Conservation (phyloP, 805 yeast species). For the Metschnikowia koreensis region DNA sequence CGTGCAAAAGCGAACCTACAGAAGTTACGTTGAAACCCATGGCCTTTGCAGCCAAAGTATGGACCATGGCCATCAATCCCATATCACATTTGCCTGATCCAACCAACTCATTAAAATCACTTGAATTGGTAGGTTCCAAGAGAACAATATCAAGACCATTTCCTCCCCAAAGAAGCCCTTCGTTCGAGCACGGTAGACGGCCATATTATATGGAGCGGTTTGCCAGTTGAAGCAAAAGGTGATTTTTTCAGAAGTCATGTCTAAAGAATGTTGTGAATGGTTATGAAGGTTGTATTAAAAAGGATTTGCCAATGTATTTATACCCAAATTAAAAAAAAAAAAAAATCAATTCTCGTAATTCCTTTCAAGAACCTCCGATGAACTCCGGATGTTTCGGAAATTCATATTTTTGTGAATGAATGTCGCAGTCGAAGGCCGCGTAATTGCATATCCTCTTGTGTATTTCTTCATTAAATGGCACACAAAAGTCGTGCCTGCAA, state of each 20-base stretch:
- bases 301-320: no score
- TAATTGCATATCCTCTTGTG: background rate
- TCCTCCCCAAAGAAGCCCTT: slow-evolving; percentile 51
- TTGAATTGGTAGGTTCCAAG: slow-evolving; percentile 55
- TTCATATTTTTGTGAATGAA: background rate
- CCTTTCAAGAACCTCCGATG: no score
- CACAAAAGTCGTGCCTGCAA: no score
- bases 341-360: no score
- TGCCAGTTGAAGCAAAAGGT: slow-evolving; percentile 55
- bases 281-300: no score
- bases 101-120: slow-evolving; percentile 56
- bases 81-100: slow-evolving; percentile 57
- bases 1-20: slow-evolving; percentile 53
- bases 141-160: slow-evolving; percentile 51
- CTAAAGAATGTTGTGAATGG: no score
- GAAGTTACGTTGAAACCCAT: slow-evolving; percentile 58
- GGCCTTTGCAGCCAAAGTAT: slow-evolving; percentile 58
- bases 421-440: background rate
- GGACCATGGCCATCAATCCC: slow-evolving; percentile 62
- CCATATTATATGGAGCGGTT: slow-evolving; percentile 57
- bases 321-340: no score
- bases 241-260: slow-evolving; percentile 37
- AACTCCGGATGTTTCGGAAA: background rate
- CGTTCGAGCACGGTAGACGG: slow-evolving; percentile 48
- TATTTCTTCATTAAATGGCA: background rate